Evolutionary conservation across 352 stramenopile genomes (phyloP).

Genomic region (Sclerospora graminicola): DNA sequence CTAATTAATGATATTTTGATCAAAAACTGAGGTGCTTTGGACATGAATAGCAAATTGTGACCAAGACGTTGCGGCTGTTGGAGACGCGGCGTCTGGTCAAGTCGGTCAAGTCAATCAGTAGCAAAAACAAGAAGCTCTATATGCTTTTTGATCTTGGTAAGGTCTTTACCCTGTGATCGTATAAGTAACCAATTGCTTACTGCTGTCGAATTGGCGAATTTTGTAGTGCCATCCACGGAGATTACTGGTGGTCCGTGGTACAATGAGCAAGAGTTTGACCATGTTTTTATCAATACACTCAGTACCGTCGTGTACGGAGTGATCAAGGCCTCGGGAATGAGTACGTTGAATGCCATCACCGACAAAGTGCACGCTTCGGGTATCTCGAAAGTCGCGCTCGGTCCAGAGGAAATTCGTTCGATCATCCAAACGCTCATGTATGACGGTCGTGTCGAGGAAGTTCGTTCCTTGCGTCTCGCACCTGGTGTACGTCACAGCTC

Average conservation of each 20-base stretch:
- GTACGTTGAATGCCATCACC: slow-evolving; percentile 80
- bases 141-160: slow-evolving; percentile 93
- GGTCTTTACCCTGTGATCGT: not conserved
- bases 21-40: not conserved
- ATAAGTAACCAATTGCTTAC: too few species aligned
- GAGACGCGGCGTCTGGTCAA: slow-evolving; percentile 97
- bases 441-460: slow-evolving; percentile 86
- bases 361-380: slow-evolving; percentile 86
- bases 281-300: slow-evolving; percentile 97
- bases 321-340: slow-evolving; percentile 81
- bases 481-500: slow-evolving; percentile 39
- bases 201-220: too few species aligned
- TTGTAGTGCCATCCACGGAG: slow-evolving; percentile 91
- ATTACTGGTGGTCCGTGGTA: slow-evolving; percentile 99
- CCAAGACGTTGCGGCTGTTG: slow-evolving; percentile 96
- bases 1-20: not conserved
- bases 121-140: slow-evolving; percentile 99
- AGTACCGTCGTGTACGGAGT: slow-evolving; percentile 91
- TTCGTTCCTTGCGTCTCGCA: slow-evolving; percentile 67
- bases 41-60: slow-evolving; percentile 86
- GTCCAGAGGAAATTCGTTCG: slow-evolving; percentile 83
- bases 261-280: slow-evolving; percentile 98
- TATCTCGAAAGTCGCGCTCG: slow-evolving; percentile 87
- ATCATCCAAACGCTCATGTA: slow-evolving; percentile 92
- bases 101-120: slow-evolving; percentile 97